Base-by-base conservation (phyloP, 441 rosid species). In the Theobroma grandiflorum region DNA sequence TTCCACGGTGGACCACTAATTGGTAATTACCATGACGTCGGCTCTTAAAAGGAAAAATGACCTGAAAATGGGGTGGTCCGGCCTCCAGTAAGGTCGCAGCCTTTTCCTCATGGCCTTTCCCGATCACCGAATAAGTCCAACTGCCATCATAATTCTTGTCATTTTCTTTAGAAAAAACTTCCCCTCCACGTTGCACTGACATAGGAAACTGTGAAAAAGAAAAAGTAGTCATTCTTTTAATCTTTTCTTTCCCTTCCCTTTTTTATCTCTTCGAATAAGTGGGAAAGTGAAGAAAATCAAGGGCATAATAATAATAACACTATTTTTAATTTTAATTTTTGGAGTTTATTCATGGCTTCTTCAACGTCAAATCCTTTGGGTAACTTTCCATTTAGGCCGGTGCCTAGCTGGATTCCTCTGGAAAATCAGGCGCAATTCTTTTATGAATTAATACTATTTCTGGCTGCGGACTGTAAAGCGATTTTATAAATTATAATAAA, bases 61-160 rank as follows among this genome's bases (percentile, higher is more conserved):
- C 2, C n/a, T 45, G 49, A 38, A 37, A 65, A 65, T 65, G 70
- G 43, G 9, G 47, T 45, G 69, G 8, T 9, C 31, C 38, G 0
- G 37, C 18, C 6, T 59, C 69, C 71, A 14, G 40, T 40, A 4
- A 26, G 71, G 38, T 61, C 37, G 31, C 14, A 66, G 38, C 40
- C 9, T 8, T 42, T 43, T 43, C 47, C 22, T n/a, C 55, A 45
- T 22, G 3, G 57, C 18, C 6, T 45, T 2, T 42, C 35, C 33
- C 43, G 16, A 42, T 43, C 2, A 20, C 53, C 62, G 2, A 35
- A 72, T 3, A n/a, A 53, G 15, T 72, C 26, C 1, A 70, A 16
- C 15, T 72, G 4, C n/a, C 14, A 72, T 52, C 76, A 72, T 37
- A 18, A 3, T 72, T 53, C 64, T 53, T 53, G 76, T 72, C 76